Evolutionary conservation across 371 early-diverging fungal genomes (phyloP), one percentile per base, ranked within the genome.

Genomic region (Quaeritorhiza haematococci): DNA sequence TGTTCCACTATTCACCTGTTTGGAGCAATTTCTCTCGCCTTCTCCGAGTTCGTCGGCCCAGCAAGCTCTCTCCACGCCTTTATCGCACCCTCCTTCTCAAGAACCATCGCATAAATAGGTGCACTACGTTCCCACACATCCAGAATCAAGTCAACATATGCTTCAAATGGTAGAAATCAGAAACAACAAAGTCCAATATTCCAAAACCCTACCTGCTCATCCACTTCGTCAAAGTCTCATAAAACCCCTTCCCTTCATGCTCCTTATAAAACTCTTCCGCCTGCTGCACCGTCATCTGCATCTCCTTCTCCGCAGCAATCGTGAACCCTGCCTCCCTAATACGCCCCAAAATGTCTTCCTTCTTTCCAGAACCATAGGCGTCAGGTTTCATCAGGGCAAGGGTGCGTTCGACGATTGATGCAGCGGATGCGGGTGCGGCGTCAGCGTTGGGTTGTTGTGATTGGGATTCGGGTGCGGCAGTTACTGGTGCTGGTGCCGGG

Each of bases 11-110:
- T 49, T 7, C 52, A 74, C 75, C 69, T 85, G 51, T 73, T 55
- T 17, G 91, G 89, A 0, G 75, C 73, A 32, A 69, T 62, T 47
- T 77, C 71, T 26, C 76, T 68, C 10, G 91, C 91, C 48, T 81
- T 83, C 8, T 62, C 63, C 0, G 91, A 79, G 49, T 87, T 80
- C 0, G 92, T 91, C 2, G 89, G 84, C 0, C 93, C 93, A 54
- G 89, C 86, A 0, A 88, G 58, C 26, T 59, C 50, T 21, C 91
- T 68, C 91, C 92, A 92, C 3, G 69, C 71, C 3, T 69, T 54
- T 13, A 92, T 77, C 3, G 85, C 90, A 24, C 78, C 63, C 10
- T 71, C 72, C 27, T 82, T 86, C 56, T 83, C 79, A 24, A 92
- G 65, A 0, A 87, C 79, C 69, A 92, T 50, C 0, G 86, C 88